Base-by-base conservation (phyloP, 1,284 basidiomycete species). In the Tylopilus sp. region DNA sequence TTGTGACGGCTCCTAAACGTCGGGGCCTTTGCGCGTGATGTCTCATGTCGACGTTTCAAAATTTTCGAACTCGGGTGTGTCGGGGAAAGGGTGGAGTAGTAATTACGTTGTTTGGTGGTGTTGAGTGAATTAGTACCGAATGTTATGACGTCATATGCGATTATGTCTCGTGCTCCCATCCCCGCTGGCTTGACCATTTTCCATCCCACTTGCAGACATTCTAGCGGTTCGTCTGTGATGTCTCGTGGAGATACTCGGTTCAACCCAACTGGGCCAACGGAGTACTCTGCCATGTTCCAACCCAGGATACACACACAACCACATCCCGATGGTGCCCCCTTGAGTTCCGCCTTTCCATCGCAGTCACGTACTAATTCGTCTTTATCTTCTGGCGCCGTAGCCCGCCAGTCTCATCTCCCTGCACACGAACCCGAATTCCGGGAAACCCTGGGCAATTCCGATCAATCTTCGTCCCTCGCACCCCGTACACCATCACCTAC, bases 351-450 rank as follows among this genome's bases (percentile, higher is more conserved):
- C 12, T 19, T n/a, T 23, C 52, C 18, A 18, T 30, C 35, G 18
- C 41, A 25, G 7, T 21, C 45, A 6, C 59, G 54, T 28, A 26
- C 23, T 19, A 46, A 36, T 25, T 39, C 47, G 15, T 21, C 41
- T 23, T 33, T 38, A 15, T 15, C 31, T 1, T 19, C 41, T 4
- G 13, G 35, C 13, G 7, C 46, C n/a, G 4, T 23, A 23, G 12
- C 13, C 2, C 13, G 11, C 11, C 46, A 30, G 29, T 23, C 23
- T 16, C 38, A 41, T 41, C 25, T 16, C 9, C 12, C 39, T 28
- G 26, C 33, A 16, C 38, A 35, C 18, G 21, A 12, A 30, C 36
- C 41, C 21, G 51, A 44, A 29, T n/a, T 10, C 13, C 43, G 44
- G 12, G 16, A 28, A 19, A n/a, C n/a, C 2, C 15, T 29, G 5